Evolutionary conservation across 768 basidiomycete species (phyloP), one percentile per base, ranked within the genome.

Genomic region (Tricholoma bakamatsutake): DNA sequence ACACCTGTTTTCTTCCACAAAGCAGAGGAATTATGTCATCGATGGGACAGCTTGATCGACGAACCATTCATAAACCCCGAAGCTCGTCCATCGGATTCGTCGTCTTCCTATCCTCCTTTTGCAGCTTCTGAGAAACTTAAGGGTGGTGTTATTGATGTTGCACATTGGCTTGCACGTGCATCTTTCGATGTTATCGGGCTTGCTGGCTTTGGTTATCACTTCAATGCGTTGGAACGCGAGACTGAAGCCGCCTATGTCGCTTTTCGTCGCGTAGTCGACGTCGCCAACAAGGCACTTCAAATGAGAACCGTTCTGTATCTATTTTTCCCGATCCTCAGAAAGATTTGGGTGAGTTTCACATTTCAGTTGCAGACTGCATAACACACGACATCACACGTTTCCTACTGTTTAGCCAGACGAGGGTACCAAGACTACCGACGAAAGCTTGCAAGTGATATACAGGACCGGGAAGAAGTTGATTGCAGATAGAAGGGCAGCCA

Each of bases 111-210:
- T 27, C 57, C 50, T 49, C 52, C 55, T 43, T 56, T 50, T 10
- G 46, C 54, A 0, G n/a, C 56, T 12, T 54, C 57, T n/a, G 55
- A 59, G 24, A 57, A 59, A 18, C 48, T 53, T 30, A 34, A 40
- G 40, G 53, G 59, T 28, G 57, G 59, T 3, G 65, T 66, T 5
- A 64, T 86, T 52, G 82, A 86, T 57, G 71, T 84, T 18, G 68
- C 75, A 21, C 76, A 78, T 54, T 86, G 82, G 80, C 63, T 84
- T n/a, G 80, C 80, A 11, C 78, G 83, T 27, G 77, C 80, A 0
- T 79, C 83, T 1, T 80, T 87, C 54, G 85, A 87, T 59, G 75
- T 84, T 10, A 83, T 87, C 48, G 85, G 84, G 9, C 69, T 83
- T 8, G 77, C 83, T 5, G 79, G 78, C 5, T 79, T 83, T 35